A percentile compares a stretch with the other conserved stretches of the same genome.
Conservation (phyloP, 805 yeast genomes). For the Cyberlindnera saturnus region DNA sequence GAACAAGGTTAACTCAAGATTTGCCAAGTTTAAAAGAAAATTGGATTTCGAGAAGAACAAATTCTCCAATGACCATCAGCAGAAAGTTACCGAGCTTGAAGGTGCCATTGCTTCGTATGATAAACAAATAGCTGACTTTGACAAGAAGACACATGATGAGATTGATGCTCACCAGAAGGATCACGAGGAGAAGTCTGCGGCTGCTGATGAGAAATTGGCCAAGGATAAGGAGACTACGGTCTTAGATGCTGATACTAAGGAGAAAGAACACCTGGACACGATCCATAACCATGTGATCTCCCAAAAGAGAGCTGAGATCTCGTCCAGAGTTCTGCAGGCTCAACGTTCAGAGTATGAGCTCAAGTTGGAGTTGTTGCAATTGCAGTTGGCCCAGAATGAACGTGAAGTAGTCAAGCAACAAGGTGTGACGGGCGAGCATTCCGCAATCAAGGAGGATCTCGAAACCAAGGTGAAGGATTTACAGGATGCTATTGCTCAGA, state of each 20-base stretch:
- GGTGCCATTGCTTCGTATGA: conserved; percentile 16
- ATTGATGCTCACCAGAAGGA: conserved; percentile 13
- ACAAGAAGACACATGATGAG: conserved; percentile 17
- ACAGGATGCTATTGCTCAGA: conserved; percentile 15
- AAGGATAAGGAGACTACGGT: conserved; percentile 14
- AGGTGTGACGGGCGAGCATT: conserved; percentile 12
- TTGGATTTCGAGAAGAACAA: conserved; percentile 19
- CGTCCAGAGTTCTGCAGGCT: conserved; percentile 22
- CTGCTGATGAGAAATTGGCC: conserved; percentile 17
- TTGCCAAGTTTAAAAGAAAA: conserved; percentile 23
- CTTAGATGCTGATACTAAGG: conserved; percentile 12
- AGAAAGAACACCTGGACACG: conserved; percentile 10
- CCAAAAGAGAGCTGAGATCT: conserved; percentile 20
- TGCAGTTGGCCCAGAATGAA: conserved; percentile 20
- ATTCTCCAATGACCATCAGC: conserved; percentile 13
- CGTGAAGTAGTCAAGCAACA: conserved; percentile 21
- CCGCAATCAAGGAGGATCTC: conserved; percentile 12
- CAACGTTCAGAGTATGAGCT: conserved; percentile 22
- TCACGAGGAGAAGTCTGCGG: conserved; percentile 9
- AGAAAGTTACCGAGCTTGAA: conserved; percentile 17
- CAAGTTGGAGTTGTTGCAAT: conserved; percentile 17
- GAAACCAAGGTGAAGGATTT: conserved; percentile 15
- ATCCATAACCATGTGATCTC: conserved; percentile 17
- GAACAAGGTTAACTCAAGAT: conserved; percentile 19
- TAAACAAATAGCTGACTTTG: conserved; percentile 16